Percentiles rank a stretch among this genome's conserved stretches.
These are phyloP conservation scores for Claviceps digitariae DNA, from an alignment of 2,329 filamentous ascomycete genomes.

Conservation along the genomic window DNA sequence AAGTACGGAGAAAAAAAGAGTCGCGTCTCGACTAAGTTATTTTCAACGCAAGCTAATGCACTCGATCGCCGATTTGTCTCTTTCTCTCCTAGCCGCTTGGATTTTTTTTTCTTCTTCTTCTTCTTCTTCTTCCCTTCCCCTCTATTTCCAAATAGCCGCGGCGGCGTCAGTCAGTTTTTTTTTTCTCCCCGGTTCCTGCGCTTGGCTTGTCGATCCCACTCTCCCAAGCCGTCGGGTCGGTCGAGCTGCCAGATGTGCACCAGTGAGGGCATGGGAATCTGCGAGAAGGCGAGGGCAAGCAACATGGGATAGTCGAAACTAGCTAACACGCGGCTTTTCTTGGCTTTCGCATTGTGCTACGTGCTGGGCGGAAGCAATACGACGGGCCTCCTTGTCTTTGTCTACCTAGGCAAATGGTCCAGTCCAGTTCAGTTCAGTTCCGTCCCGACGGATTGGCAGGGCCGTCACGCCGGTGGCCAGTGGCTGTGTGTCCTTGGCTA, in stretches of 20 bases:
- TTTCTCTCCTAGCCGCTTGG: not conserved
- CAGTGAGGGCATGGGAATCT: not conserved
- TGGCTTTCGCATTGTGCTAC: no score
- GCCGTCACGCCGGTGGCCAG: no score
- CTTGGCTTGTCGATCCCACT: not conserved
- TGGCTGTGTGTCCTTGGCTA: no score
- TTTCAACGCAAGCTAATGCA: not conserved
- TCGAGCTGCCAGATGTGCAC: not conserved
- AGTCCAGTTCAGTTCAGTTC: no score
- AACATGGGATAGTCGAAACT: not conserved
- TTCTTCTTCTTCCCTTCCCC: not conserved
- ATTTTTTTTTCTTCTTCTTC: not conserved
- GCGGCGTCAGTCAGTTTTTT: no score
- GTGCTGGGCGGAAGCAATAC: not conserved
- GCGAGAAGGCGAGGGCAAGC: not conserved
- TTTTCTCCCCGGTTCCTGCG: no score
- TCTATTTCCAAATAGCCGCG: no score
- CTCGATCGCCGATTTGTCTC: not conserved
- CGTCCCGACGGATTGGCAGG: no score
- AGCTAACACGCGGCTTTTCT: not conserved
- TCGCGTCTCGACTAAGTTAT: not conserved
- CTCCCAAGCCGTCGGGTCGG: not conserved
- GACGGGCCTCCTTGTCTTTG: no score
- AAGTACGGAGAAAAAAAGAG: not conserved
- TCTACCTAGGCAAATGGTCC: no score